Evolutionary conservation across 306 rosid genomes (phyloP).

Genomic region (Acacia acuminata): DNA sequence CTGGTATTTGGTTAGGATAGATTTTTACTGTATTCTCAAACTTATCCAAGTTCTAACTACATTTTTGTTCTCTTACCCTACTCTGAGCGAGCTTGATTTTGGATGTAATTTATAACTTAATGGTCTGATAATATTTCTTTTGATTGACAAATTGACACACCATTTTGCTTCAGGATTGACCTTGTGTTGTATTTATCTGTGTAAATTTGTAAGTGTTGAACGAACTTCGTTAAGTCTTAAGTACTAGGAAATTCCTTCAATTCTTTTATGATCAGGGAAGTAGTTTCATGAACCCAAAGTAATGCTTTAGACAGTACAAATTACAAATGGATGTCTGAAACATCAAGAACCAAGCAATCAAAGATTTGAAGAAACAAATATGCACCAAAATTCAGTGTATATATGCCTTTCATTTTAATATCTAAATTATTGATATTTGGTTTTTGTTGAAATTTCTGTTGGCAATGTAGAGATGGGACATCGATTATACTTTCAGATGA

Average conservation of each 20-base stretch:
- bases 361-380: neutral
- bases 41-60: too few relatives aligned
- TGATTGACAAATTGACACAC: neutral
- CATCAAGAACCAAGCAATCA: neutral
- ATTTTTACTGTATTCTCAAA: too few relatives aligned
- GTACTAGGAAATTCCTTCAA: neutral
- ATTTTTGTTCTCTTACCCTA: too few relatives aligned
- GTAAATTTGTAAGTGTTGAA: neutral
- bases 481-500: constrained; percentile 95
- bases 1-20: too few relatives aligned
- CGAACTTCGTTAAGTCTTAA: neutral
- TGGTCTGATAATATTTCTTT: neutral
- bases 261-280: neutral
- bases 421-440: constrained; percentile 10
- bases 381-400: neutral
- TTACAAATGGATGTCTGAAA: neutral
- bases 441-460: constrained; percentile 31
- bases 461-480: constrained; percentile 83
- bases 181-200: neutral
- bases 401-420: neutral
- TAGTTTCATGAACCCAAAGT: neutral
- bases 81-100: too few relatives aligned
- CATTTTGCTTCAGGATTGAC: neutral
- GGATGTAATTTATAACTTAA: too few relatives aligned
- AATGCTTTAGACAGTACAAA: neutral